These are phyloP conservation scores for Wickerhamomyces hampshirensis DNA, from an alignment of 805 yeast species.

Conservation along the genomic window DNA sequence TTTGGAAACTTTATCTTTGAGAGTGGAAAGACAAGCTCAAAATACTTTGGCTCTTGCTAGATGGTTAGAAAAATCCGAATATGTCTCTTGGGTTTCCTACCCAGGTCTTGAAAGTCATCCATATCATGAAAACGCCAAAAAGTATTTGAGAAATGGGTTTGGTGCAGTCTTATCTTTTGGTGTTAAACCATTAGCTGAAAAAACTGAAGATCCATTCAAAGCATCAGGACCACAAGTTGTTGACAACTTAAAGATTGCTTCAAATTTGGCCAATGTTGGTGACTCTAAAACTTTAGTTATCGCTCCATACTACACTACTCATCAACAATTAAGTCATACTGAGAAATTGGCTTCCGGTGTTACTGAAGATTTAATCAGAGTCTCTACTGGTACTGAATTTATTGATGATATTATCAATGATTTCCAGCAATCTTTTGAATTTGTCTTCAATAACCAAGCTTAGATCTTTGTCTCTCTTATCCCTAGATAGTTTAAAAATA, in stretches of 20 bases:
- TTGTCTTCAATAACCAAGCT: conserved; percentile 36
- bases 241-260: conserved; percentile 77
- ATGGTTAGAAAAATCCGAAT: conserved; percentile 63
- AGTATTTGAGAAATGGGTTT: conserved; percentile 72
- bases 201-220: conserved; percentile 53
- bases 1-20: conserved; percentile 85
- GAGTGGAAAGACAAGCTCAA: conserved; percentile 87
- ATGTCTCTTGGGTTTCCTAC: conserved; percentile 88
- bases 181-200: conserved; percentile 61
- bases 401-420: conserved; percentile 89
- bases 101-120: conserved; percentile 80
- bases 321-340: conserved; percentile 79
- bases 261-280: conserved; percentile 95
- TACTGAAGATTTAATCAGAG: conserved; percentile 80
- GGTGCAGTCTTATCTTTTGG: conserved; percentile 92
- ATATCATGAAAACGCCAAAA: conserved; percentile 77
- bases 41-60: conserved; percentile 80
- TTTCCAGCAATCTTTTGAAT: conserved; percentile 78
- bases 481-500: background rate
- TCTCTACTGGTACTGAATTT: conserved; percentile 86
- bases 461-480: background rate
- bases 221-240: conserved; percentile 82
- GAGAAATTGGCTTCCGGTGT: conserved; percentile 86
- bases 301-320: conserved; percentile 95
- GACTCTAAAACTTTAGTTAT: conserved; percentile 93